Base-by-base conservation (phyloP, 805 yeast genomes). In the Saturnispora silvae region DNA sequence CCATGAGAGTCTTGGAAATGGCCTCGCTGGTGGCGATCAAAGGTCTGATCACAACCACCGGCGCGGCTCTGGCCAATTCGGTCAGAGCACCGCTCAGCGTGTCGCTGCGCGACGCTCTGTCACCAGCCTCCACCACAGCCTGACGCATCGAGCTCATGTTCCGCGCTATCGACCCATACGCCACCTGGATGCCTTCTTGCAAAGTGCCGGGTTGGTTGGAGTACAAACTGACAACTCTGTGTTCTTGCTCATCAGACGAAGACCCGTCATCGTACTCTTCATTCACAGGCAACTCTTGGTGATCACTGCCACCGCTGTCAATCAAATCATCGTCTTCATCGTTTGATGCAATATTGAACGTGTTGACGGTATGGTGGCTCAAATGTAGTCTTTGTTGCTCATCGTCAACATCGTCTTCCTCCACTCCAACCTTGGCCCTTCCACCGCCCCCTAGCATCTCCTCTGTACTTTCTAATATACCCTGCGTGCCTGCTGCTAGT, bases 21-120 rank as follows among this genome's bases (percentile, higher is more conserved):
- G 94, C 95, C 53, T 85, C 96, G 0, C 96, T 81, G 0, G 95
- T 85, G 2, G 96, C 97, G 48, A 87, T 85, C 43, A 85, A 68
- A 2, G 96, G 96, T 30, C 96, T 57, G 2, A 87, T 67, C 13
- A 87, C 57, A 15, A 84, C 77, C 13, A 84, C 73, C 0, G 96
- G 96, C 1, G 94, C 75, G 0, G 81, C 84, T 45, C 71, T 72
- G 11, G 82, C 77, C 11, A 85, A 64, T 1, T 84, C 77, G 15
- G 65, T 57, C 0, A 83, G 71, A 0, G 87, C 83, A 4, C 68
- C 78, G 47, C 72, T 78, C 0, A 84, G 75, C 42, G 68, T 73
- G 0, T 75, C 78, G 20, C 79, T 66, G n/a, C 71, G 78, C 20
- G 75, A 65, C 7, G 84, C 70, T 28, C 75, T 80, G 4, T 68